A percentile compares a stretch with the other conserved stretches of the same genome.
These are phyloP conservation scores for Pachysandra terminalis DNA, from an alignment of 164 flowering plant species.

Conservation along the genomic window DNA sequence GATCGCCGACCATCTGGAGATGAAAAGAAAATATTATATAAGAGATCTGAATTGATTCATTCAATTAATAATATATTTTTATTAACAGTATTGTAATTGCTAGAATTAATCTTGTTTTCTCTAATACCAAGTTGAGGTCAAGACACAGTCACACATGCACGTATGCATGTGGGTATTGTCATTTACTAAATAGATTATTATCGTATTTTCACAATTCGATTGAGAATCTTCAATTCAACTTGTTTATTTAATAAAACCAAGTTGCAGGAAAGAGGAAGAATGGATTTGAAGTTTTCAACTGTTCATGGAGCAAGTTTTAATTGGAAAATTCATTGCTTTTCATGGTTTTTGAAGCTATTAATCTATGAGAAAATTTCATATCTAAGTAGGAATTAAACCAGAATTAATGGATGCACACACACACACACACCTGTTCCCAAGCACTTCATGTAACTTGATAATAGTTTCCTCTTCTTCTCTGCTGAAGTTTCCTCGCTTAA, in stretches of 20 bases:
- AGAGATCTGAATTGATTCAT: not conserved
- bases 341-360: not conserved
- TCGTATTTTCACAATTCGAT: no score
- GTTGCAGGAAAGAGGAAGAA: no score
- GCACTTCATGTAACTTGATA: constrained; percentile 39
- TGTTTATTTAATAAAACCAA: not conserved
- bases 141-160: not conserved
- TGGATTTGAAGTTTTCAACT: no score
- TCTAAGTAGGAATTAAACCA: not conserved
- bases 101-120: not conserved
- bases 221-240: constrained; percentile 2
- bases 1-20: constrained; percentile 51
- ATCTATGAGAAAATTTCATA: not conserved
- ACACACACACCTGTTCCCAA: constrained; percentile 52
- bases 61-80: not conserved
- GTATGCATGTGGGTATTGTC: not conserved
- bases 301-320: no score
- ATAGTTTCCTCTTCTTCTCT: constrained; percentile 57
- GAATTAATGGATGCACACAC: not conserved
- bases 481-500: constrained; percentile 57
- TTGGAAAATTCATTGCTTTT: no score
- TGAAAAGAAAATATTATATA: not conserved
- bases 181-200: no score
- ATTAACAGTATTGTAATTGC: not conserved
- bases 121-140: not conserved